Evolutionary conservation across 495 filamentous ascomycete species (phyloP).

Genomic region (Astrothelium subdiscretum): DNA sequence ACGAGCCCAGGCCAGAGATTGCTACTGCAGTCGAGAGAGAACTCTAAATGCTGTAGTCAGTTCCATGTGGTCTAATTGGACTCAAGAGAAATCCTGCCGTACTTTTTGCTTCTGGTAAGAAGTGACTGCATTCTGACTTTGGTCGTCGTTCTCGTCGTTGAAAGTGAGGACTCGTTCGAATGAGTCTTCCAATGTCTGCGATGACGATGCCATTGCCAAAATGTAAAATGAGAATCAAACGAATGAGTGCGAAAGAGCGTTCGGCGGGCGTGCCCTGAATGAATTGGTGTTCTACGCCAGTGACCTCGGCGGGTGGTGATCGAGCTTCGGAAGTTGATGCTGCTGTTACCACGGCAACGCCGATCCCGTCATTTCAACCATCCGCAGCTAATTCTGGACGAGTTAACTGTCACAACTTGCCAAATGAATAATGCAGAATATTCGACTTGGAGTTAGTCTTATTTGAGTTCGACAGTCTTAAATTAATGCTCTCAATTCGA

Average conservation of each 20-base stretch:
- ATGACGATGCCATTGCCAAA: background rate
- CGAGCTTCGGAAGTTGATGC: background rate
- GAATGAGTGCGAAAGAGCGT: background rate
- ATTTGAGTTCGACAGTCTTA: too few relatives aligned
- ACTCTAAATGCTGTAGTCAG: constrained; percentile 15
- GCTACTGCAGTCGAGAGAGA: constrained; percentile 25
- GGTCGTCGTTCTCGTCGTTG: constrained; percentile 30
- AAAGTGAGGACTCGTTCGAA: constrained; percentile 25
- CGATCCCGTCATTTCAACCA: background rate
- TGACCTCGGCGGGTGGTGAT: too few relatives aligned
- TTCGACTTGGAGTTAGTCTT: too few relatives aligned
- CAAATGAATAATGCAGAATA: too few relatives aligned
- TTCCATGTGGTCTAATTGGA: background rate
- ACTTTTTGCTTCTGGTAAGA: constrained; percentile 30
- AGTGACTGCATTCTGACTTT: constrained; percentile 11
- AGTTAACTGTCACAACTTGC: too few relatives aligned
- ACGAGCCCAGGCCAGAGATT: constrained; percentile 24
- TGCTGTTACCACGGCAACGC: background rate
- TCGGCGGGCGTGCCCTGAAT: background rate
- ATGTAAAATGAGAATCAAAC: background rate
- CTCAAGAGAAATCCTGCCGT: constrained; percentile 3
- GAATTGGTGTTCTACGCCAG: background rate
- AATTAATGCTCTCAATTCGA: too few relatives aligned
- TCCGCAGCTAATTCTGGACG: too few relatives aligned
- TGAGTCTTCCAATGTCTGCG: constrained; percentile 25